Evolutionary conservation across 441 rosid genomes (phyloP), one percentile per base, ranked within the genome.

Genomic region (Populus tomentosa): DNA sequence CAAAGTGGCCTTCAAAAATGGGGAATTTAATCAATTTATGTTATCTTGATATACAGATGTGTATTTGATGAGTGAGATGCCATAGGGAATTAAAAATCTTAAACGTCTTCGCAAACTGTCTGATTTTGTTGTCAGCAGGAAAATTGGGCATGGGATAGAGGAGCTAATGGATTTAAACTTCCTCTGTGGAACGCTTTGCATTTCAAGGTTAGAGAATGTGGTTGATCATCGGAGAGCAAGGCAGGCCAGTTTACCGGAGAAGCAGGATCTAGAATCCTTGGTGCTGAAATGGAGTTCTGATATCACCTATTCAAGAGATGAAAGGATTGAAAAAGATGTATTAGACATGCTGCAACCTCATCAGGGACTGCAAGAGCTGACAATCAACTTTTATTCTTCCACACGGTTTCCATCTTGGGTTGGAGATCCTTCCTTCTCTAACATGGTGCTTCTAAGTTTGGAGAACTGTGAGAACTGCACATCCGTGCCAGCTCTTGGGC

Each of bases 21-120:
- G 74, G 72, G 18, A 74, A 74, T 1, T 65, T 79, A 14, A 67
- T 23, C 14, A 74, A 74, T 0, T 10, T 74, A 42, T 42, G 26
- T 26, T 68, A 73, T 68, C 73, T 78, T 1, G 20, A 10, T 1
- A 59, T 56, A 32, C 78, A 2, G 1, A 46, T 24, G 70, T 0
- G 0, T 0, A 5, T 1, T 28, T 10, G 16, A 8, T 79, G 11
- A 23, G 42, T 16, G 66, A 32, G 33, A 79, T 79, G 81, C 78
- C 78, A 14, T 6, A 0, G 2, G 50, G 74, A 20, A 40, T 79
- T 11, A 5, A 26, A 3, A 72, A 61, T 18, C 24, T 72, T n/a
- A 35, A 11, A 2, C n/a, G 32, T 50, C 65, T 71, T 2, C 42
- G 10, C 5, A 18, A 4, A 9, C 20, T 71, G 42, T 3, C 42